Percentiles rank a stretch among this genome's conserved stretches.
These are phyloP conservation scores for Capsicum pubescens DNA, from an alignment of 257 asterid genomes.

Conservation along the genomic window DNA sequence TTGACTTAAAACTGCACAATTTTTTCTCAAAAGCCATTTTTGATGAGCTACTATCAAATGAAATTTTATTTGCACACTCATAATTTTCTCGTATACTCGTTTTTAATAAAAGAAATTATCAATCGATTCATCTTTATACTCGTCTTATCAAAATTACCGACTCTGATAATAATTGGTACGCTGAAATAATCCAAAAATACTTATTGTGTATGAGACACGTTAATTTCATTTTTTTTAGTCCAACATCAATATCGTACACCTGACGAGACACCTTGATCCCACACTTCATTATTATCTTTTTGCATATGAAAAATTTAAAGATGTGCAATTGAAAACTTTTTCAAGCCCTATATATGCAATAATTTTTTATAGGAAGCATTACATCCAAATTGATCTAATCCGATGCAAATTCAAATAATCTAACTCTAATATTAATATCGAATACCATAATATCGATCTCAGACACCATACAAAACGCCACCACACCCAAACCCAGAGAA, in stretches of 20 bases:
- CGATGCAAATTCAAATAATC: not conserved
- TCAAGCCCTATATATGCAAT: not conserved
- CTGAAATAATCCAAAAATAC: no score
- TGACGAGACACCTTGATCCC: no score
- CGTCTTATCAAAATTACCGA: not conserved
- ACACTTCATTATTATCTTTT: no score
- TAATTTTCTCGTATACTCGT: not conserved
- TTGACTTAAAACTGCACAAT: no score
- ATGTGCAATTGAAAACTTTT: not conserved
- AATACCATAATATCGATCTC: not conserved
- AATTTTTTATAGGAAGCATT: not conserved
- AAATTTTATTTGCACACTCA: not conserved
- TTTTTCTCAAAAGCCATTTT: not conserved
- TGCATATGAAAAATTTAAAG: not conserved
- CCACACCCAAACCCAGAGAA: no score
- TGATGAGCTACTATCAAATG: not conserved
- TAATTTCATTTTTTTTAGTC: no score
- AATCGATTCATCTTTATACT: rapidly evolving
- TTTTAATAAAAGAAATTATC: not conserved
- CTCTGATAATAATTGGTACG: not conserved
- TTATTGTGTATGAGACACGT: no score
- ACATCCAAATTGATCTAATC: not conserved
- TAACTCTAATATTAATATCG: rapidly evolving
- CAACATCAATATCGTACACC: no score
- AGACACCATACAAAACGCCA: not conserved